These are phyloP conservation scores for Xylariaceae sp. DNA, from an alignment of 2,329 filamentous ascomycete genomes.

Conservation along the genomic window DNA sequence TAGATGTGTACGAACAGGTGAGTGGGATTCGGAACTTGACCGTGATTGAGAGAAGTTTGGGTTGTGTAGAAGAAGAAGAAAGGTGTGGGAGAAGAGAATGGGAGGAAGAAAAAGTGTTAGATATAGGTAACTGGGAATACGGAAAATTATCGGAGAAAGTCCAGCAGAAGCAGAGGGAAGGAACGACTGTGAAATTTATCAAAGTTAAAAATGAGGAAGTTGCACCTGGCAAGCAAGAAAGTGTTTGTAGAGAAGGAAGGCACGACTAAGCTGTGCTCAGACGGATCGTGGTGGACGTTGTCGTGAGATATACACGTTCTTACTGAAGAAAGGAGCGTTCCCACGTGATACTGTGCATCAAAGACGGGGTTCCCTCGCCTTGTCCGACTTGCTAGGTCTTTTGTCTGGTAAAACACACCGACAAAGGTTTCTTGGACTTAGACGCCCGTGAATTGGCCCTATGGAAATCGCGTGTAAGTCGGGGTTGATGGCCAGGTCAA, in stretches of 20 bases:
- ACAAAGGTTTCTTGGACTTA: constrained; percentile 12
- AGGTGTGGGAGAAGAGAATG: not conserved
- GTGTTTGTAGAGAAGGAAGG: too few species aligned
- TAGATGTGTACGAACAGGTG: constrained; percentile 4
- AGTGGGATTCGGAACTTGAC: not conserved
- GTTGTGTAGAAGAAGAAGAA: not conserved
- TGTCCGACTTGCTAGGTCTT: not conserved
- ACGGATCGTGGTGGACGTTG: not conserved
- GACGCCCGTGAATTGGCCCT: not conserved
- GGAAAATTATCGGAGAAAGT: too few species aligned
- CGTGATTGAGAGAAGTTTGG: not conserved
- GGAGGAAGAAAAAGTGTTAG: not conserved
- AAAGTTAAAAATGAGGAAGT: too few species aligned
- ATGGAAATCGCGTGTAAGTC: not conserved
- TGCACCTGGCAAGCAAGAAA: too few species aligned
- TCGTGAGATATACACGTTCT: not conserved
- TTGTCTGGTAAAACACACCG: constrained; percentile 13
- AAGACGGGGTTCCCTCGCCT: constrained; percentile 17
- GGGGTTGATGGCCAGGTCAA: not conserved
- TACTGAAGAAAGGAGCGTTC: constrained; percentile 5
- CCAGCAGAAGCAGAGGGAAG: constrained; percentile 2
- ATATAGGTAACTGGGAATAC: constrained; percentile 1
- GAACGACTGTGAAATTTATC: not conserved
- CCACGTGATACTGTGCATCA: constrained; percentile 6
- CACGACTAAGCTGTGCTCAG: too few species aligned